These are phyloP conservation scores for Fusarium kyushuense DNA, from an alignment of 2,329 filamentous ascomycete genomes.

Conservation along the genomic window DNA sequence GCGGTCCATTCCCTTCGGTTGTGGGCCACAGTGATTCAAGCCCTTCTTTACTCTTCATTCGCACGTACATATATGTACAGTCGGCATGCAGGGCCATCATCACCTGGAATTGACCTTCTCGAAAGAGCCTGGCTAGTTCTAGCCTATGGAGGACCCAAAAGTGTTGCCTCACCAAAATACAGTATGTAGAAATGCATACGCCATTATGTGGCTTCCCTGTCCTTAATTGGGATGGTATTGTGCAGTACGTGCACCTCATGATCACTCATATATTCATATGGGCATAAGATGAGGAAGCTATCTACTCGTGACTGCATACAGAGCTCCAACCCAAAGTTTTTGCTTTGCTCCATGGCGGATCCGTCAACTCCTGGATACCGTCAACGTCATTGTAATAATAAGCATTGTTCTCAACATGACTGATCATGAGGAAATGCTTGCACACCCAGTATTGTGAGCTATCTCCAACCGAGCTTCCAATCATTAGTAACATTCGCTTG, in stretches of 20 bases:
- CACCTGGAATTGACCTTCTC: slow-evolving; percentile 10
- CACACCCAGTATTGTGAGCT: not conserved
- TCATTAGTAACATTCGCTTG: slow-evolving; percentile 14
- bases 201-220: slow-evolving; percentile 19
- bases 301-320: not conserved
- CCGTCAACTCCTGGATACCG: not conserved
- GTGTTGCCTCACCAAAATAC: not conserved
- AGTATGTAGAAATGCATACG: not conserved
- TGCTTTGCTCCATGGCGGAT: not conserved
- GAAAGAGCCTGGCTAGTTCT: slow-evolving; percentile 17
- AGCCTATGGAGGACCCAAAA: slow-evolving; percentile 2
- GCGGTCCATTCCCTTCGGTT: not conserved
- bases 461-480: not conserved
- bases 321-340: slow-evolving; percentile 1
- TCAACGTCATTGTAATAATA: not conserved
- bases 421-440: slow-evolving; percentile 3
- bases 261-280: slow-evolving; percentile 10
- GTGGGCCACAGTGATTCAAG: slow-evolving; percentile 4
- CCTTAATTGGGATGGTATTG: slow-evolving; percentile 10
- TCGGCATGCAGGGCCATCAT: slow-evolving; percentile 4
- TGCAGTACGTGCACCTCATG: slow-evolving; percentile 8
- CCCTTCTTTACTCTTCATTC: not conserved
- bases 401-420: slow-evolving; percentile 2
- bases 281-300: not conserved
- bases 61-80: not conserved